Base-by-base conservation (phyloP, 208 protist species). In the Trypanosoma congolense region DNA sequence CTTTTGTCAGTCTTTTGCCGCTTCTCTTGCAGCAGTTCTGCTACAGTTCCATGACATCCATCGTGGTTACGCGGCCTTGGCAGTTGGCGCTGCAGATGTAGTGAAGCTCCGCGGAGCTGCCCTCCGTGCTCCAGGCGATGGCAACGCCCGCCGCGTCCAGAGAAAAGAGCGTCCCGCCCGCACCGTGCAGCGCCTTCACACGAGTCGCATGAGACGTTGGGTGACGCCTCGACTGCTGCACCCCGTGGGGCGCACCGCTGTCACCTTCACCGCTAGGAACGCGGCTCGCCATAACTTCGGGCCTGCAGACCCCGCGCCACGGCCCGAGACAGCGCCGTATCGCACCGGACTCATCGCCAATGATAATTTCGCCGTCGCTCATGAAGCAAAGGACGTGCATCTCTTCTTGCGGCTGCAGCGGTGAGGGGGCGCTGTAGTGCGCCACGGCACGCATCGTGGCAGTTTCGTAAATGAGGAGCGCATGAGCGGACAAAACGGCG, bases 71-170 rank as follows among this genome's bases (percentile, higher is more conserved):
- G 18, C 83, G 73, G 10, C 83, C 83, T 18, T 82, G 72, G 49
- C 79, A 91, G 58, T 91, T 91, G 10, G 79, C 83, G 31, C 79
- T 87, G 14, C 65, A 73, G 24, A 83, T 51, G 55, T 79, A 87
- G 18, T 38, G 14, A 33, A 87, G 61, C 47, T 30, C 38, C 14
- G 56, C 30, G 18, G 1, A 10, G 28, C 21, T 21, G 2, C 58
- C 56, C 14, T 51, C 44, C 12, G 60, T 12, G 25, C 26, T n/a
- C 77, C 76, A 85, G 6, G 73, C 69, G 9, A 87, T 63, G 2
- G 85, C 67, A 12, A 77, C 65, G 0, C 79, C 83, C 22, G 65
- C 73, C 12, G 79, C 71, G 50, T 91, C 83, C 2, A 83, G 35
- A 10, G 77, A 77, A 57, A 87, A 87, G 18, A 87, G 30, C 10